Percentiles rank a stretch among this genome's conserved stretches.
Evolutionary conservation across 805 yeast species (phyloP).

Genomic region (Wickerhamiella shivajii): DNA sequence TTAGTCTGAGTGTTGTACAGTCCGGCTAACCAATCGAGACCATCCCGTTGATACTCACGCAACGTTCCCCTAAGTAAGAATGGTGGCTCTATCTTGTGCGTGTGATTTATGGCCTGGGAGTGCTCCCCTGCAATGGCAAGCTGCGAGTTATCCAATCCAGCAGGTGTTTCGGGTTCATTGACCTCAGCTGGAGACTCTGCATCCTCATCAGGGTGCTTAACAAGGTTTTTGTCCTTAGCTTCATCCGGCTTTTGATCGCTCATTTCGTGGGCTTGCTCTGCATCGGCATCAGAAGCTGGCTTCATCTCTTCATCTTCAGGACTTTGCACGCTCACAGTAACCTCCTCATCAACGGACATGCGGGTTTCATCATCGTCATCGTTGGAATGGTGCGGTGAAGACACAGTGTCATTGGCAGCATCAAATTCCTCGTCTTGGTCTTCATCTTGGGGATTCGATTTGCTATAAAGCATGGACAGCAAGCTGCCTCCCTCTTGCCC

Average conservation of each 20-base stretch:
- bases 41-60: constrained; percentile 88
- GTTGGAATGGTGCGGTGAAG: too few relatives aligned
- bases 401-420: too few relatives aligned
- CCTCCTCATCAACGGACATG: constrained; percentile 8
- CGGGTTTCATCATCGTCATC: too few relatives aligned
- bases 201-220: constrained; percentile 8
- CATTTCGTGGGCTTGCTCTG: constrained; percentile 1
- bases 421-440: too few relatives aligned
- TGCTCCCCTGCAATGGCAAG: constrained; percentile 3
- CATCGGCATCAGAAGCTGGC: background rate
- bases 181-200: constrained; percentile 14
- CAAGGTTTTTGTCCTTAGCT: too few relatives aligned
- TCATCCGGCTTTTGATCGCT: too few relatives aligned
- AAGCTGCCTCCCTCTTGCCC: background rate
- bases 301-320: constrained; percentile 6
- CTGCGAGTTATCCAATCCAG: constrained; percentile 5
- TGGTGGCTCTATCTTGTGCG: constrained; percentile 45
- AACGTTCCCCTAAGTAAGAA: constrained; percentile 59
- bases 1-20: constrained; percentile 83
- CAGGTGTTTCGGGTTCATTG: constrained; percentile 4
- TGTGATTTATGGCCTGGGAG: background rate
- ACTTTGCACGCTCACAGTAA: background rate
- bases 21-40: constrained; percentile 93
- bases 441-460: too few relatives aligned
- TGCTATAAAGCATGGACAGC: too few relatives aligned